A percentile compares a stretch with the other conserved stretches of the same genome.
Conservation (phyloP, 1,284 basidiomycete species). For the Irpex rosettiformis region DNA sequence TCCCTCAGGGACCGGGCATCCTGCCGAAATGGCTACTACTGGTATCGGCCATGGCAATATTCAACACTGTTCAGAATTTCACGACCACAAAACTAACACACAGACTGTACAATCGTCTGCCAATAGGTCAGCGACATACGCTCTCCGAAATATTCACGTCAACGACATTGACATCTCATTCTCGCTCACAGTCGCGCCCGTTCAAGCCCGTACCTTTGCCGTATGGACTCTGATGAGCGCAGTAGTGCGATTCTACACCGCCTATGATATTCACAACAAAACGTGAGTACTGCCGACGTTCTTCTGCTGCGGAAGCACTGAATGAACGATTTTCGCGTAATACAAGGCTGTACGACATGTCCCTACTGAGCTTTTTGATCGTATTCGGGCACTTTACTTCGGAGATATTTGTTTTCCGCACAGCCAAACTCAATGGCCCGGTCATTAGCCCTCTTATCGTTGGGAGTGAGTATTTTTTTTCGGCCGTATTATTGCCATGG, state of each 20-base stretch:
- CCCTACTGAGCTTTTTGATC: slow-evolving; percentile 84
- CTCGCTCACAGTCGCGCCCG: slow-evolving; percentile 60
- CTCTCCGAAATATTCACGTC: neutral
- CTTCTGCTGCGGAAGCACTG: slow-evolving; percentile 9
- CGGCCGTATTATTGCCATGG: neutral
- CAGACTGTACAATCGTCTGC: slow-evolving; percentile 59
- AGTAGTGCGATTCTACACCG: slow-evolving; percentile 77
- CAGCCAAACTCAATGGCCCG: slow-evolving; percentile 63
- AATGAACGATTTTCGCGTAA: neutral
- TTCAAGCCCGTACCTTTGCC: slow-evolving; percentile 86
- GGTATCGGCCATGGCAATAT: slow-evolving; percentile 70
- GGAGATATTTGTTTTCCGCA: slow-evolving; percentile 83
- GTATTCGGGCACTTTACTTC: slow-evolving; percentile 88
- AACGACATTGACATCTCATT: slow-evolving; percentile 3
- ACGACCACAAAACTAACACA: slow-evolving; percentile 74
- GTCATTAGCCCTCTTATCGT: slow-evolving; percentile 82
- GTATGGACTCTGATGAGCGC: slow-evolving; percentile 87
- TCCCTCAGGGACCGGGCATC: slow-evolving; percentile 63
- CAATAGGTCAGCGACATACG: neutral
- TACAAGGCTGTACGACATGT: slow-evolving; percentile 86
- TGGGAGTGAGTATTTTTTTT: slow-evolving; percentile 63
- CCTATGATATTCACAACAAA: slow-evolving; percentile 82
- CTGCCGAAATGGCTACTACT: slow-evolving; percentile 87
- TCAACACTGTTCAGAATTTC: slow-evolving; percentile 86
- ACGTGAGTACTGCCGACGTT: slow-evolving; percentile 47